Evolutionary conservation across 768 basidiomycete species (phyloP), one percentile per base, ranked within the genome.

Genomic region (Mycena vulgaris): DNA sequence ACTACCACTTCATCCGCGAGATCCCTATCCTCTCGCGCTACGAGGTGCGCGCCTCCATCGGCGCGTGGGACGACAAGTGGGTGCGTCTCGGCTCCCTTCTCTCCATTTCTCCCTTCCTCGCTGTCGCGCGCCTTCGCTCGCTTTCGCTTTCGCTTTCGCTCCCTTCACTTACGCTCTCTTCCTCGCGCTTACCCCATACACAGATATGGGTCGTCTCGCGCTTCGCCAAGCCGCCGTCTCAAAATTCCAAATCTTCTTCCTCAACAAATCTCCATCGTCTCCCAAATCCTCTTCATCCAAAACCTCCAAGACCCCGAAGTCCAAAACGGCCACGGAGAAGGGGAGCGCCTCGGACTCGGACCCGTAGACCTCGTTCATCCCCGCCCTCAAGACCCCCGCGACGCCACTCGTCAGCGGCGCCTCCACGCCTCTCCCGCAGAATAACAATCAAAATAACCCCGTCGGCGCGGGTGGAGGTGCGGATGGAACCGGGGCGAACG

Each of bases 181-280:
- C n/a, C n/a, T n/a, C n/a, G n/a, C n/a, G n/a, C n/a, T n/a, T n/a
- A n/a, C n/a, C n/a, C n/a, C n/a, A n/a, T n/a, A n/a, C 57, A 5
- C 56, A 93, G 93, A 30, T 92, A n/a, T 93, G 90, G 76, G 33
- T 91, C 56, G 78, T 92, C 37, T 85, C 85, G 19, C 90, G 89
- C 69, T 93, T 88, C 74, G 91, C 94, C 23, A 88, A 66, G 28
- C 67, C 90, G 2, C 87, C 83, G 56, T 82, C 88, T 2, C 81
- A 81, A 13, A 79, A 78, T 5, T 49, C 13, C 48, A 23, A n/a
- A 16, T 42, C n/a, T n/a, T n/a, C n/a, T n/a, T n/a, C n/a, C n/a
- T n/a, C n/a, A n/a, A n/a, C n/a, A n/a, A n/a, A n/a, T n/a, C n/a
- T n/a, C n/a, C n/a, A 42, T 84, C 85, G 71, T 76, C 75, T 45